Conservation (phyloP, 495 filamentous ascomycete species). For the Rusavskia elegans region DNA sequence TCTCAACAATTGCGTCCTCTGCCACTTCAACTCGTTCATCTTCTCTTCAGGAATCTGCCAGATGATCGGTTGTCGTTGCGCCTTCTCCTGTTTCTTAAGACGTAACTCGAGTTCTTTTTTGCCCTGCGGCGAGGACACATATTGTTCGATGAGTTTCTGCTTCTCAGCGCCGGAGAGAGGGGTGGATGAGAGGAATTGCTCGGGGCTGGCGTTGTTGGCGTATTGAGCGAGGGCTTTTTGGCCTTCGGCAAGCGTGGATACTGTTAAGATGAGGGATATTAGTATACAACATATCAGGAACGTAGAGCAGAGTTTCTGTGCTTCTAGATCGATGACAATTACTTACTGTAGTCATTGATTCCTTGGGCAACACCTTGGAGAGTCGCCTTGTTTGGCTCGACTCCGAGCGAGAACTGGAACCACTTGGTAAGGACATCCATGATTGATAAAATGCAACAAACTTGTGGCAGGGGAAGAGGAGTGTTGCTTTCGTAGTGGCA, state of each 20-base stretch:
- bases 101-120: background rate
- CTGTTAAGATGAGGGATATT: background rate
- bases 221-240: constrained; percentile 1
- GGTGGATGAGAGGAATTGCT: background rate
- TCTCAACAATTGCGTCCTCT: background rate
- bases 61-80: background rate
- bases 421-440: background rate
- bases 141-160: background rate
- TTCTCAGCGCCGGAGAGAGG: background rate
- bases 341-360: background rate
- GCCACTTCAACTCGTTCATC: background rate
- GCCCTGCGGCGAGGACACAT: background rate
- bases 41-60: background rate
- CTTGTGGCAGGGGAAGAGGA: background rate
- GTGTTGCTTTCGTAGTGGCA: background rate
- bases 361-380: background rate
- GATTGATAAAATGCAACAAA: background rate
- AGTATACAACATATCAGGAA: background rate
- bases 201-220: background rate
- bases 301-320: background rate
- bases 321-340: background rate
- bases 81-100: background rate
- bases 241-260: background rate
- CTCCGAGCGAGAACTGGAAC: background rate
- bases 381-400: background rate